Conservation (phyloP, 352 stramenopile species). For the Stramenopiles sp. region DNA sequence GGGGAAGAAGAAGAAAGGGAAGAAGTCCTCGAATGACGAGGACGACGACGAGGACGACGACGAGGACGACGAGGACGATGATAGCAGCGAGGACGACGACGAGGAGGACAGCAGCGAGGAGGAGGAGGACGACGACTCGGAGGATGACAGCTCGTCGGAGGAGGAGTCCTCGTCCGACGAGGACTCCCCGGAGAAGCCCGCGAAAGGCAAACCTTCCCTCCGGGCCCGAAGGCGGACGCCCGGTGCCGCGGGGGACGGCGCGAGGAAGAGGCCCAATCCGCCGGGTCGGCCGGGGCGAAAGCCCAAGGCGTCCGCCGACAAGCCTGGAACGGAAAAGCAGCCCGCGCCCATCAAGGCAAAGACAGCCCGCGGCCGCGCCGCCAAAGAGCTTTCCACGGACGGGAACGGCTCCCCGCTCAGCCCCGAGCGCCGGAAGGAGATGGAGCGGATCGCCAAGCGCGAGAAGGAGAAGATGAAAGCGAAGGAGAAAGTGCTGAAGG, state of each 20-base stretch:
- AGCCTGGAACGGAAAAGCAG: not conserved
- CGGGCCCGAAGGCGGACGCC: not conserved
- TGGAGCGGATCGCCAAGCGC: not conserved
- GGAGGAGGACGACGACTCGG: not conserved
- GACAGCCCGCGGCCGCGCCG: not conserved
- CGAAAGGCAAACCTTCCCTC: not conserved
- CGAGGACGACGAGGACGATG: not conserved
- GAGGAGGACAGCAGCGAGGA: not conserved
- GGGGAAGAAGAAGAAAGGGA: no score
- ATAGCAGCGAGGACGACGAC: not conserved
- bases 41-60: not conserved
- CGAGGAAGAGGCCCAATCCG: no score
- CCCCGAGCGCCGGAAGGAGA: not conserved
- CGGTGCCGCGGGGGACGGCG: not conserved
- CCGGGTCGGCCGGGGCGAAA: no score
- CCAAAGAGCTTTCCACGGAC: not conserved
- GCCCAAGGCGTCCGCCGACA: not conserved
- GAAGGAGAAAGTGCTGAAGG: not conserved
- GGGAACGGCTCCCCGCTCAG: not conserved
- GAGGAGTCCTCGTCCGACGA: not conserved
- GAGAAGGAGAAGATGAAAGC: not conserved
- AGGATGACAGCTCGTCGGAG: not conserved
- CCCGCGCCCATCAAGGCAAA: no score
- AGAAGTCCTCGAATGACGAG: not conserved
- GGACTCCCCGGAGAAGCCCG: not conserved